Evolutionary conservation across 1,284 basidiomycete genomes (phyloP), one percentile per base, ranked within the genome.

Genomic region (Coriolopsis trogii): DNA sequence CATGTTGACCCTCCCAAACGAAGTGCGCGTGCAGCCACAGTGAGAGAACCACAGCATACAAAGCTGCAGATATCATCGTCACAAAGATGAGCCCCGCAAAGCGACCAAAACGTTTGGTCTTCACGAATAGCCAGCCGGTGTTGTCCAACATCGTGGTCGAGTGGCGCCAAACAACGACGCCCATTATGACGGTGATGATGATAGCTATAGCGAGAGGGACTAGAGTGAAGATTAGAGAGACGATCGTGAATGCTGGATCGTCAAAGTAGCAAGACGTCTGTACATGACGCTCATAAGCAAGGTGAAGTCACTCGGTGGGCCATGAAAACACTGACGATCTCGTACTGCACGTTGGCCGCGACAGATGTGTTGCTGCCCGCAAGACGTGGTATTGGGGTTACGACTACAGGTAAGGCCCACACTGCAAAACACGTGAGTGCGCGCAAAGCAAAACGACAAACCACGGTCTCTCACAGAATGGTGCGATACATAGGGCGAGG

Each of bases 391-490:
- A 65, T 41, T 2, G 60, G 46, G 1, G 56, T 55, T 1, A 67
- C 21, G n/a, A 65, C 37, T 2, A 59, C 52, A 9, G 65, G 65
- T 9, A 64, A 23, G 6, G 61, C 63, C 65, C 65, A 67, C 12
- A 60, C 65, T 67, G 49, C 1, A 10, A 10, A 4, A 24, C 15
- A 9, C 41, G 18, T 53, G 8, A 45, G 33, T 24, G 15, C 4
- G 30, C 3, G 30, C 13, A 18, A 28, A 21, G 26, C 13, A 24
- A 7, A 24, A n/a, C 15, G 13, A 23, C 10, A 8, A 16, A 21
- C 13, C 6, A 4, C 6, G 16, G n/a, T 46, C n/a, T n/a, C 58
- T 18, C 38, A 65, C 65, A 40, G 30, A 61, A 67, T n/a, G 65
- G 65, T 1, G 49, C 58, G 13, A 54, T 33, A 38, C 61, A 63